phyloP scores from a whole-genome alignment of 352 stramenopile species.

The Phytophthora ohioensis region DNA sequence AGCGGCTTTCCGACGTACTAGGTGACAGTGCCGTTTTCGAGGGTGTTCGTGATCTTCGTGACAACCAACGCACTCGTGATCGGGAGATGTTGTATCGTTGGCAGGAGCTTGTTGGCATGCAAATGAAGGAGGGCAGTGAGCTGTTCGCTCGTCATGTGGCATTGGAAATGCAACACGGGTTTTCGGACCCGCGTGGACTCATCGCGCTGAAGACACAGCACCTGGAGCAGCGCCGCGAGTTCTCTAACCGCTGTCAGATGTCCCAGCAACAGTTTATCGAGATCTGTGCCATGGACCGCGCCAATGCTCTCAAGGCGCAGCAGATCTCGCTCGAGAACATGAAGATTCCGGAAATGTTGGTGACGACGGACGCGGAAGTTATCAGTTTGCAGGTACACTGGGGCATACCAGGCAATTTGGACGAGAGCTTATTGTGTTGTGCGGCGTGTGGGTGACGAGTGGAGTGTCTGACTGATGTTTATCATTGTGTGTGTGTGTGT shows the following conservation, averaged over 20 bases:
- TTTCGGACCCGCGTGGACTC: slow-evolving; percentile 53
- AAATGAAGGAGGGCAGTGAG: slow-evolving; percentile 86
- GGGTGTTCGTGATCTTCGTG: slow-evolving; percentile 63
- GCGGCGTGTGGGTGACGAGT: neutral
- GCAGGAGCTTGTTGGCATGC: slow-evolving; percentile 82
- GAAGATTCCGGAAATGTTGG: slow-evolving; percentile 75
- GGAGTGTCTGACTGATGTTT: slow-evolving; percentile 14
- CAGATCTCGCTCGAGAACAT: slow-evolving; percentile 78
- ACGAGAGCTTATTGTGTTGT: slow-evolving; percentile 1
- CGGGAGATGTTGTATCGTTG: slow-evolving; percentile 80
- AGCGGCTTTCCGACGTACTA: slow-evolving; percentile 67
- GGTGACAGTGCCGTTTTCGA: slow-evolving; percentile 75
- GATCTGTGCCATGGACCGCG: slow-evolving; percentile 73
- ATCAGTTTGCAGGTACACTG: slow-evolving; percentile 63
- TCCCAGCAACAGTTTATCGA: slow-evolving; percentile 86
- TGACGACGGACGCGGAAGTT: slow-evolving; percentile 54
- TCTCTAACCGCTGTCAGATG: slow-evolving; percentile 70
- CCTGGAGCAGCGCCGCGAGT: slow-evolving; percentile 70
- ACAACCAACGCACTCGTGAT: slow-evolving; percentile 70
- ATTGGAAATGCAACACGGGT: slow-evolving; percentile 55
- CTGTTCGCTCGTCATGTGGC: slow-evolving; percentile 66
- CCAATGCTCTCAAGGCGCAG: slow-evolving; percentile 66
- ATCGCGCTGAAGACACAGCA: slow-evolving; percentile 74
- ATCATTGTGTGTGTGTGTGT: slow-evolving; percentile 9
- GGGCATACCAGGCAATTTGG: neutral